Evolutionary conservation across 768 basidiomycete genomes (phyloP), one percentile per base, ranked within the genome.

Genomic region (Leccinum broughii): DNA sequence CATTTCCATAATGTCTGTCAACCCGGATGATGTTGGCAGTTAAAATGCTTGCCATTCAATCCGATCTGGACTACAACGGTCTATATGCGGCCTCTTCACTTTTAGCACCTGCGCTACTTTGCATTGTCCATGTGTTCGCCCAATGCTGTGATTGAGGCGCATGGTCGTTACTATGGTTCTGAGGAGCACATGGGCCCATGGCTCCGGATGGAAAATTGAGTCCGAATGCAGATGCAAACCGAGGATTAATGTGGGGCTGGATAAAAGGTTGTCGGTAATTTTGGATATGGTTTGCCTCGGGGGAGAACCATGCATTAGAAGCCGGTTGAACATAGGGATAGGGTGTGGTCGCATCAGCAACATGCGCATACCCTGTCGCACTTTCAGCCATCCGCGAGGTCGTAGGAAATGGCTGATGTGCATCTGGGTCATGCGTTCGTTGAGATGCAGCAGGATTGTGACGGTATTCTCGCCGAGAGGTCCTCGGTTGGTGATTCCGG

Each of bases 221-320:
- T 26, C 85, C 88, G 62, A 90, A 88, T 30, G 76, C 76, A 34
- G 83, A 81, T 14, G 89, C 88, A 72, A 93, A 92, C 11, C 86
- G 81, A 9, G 91, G 91, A 66, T 93, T 92, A 60, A 93, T 92
- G 67, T 93, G 91, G 6, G 91, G 91, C 64, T 91, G 89, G n/a
- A 91, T 78, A 68, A 78, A 69, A 32, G 67, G 62, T 51, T 69
- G 73, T 17, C 52, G 51, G 24, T 68, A 71, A 56, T 58, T 57
- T 54, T 65, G 58, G 7, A 61, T 51, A 49, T 46, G 53, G 35
- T 46, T 63, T 24, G 41, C 30, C 34, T 52, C 64, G 2, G 62
- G 62, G 58, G 60, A 62, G 32, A 56, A n/a, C 72, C 69, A 72
- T 13, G 65, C 20, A 52, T 57, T 55, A 22, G 62, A 55, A 54